Evolutionary conservation across 805 yeast species (phyloP), one percentile per base, ranked within the genome.

Genomic region (Saccharomycopsis sp.): DNA sequence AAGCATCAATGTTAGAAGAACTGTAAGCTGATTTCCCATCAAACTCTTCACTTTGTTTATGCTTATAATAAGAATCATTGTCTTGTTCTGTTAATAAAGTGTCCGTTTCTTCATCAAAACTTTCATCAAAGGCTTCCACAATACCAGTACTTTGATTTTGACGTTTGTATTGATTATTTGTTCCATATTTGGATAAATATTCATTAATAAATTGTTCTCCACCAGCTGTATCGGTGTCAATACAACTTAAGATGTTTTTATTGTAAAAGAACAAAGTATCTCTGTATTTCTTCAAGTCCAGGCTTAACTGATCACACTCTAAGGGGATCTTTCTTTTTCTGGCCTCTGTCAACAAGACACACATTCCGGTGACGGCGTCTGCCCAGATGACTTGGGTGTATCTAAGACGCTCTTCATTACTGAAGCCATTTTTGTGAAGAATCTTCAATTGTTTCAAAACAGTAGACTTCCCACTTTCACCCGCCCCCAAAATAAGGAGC

Each of bases 391-490:
- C 84, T 50, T 86, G 87, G 2, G 82, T 59, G 57, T 87, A 92
- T 56, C 83, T 88, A 33, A 66, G 52, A 39, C 95, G 67, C 58
- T 92, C 97, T 47, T 76, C 81, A 37, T 71, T 72, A 1, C 82
- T 66, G 61, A 89, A 92, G 2, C 95, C 94, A 33, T 82, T 79
- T 45, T 85, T 82, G 56, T 92, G 96, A 31, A 87, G 59, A 14
- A 92, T 66, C 51, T 82, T 75, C 76, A 88, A 70, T 57, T 88
- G 96, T 58, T 88, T 88, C 49, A 88, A 62, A 5, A 88, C 95
- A 0, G 97, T 88, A 2, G 95, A 82, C 56, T 88, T 88, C 4
- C 97, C 96, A 38, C 89, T 78, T 56, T 88, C 97, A 3, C 96
- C 97, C 0, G 97, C 84, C 31, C 97, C 96, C 27, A 87, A 61